Evolutionary conservation across 352 stramenopile genomes (phyloP).

Genomic region (Pseudoperonospora humuli): DNA sequence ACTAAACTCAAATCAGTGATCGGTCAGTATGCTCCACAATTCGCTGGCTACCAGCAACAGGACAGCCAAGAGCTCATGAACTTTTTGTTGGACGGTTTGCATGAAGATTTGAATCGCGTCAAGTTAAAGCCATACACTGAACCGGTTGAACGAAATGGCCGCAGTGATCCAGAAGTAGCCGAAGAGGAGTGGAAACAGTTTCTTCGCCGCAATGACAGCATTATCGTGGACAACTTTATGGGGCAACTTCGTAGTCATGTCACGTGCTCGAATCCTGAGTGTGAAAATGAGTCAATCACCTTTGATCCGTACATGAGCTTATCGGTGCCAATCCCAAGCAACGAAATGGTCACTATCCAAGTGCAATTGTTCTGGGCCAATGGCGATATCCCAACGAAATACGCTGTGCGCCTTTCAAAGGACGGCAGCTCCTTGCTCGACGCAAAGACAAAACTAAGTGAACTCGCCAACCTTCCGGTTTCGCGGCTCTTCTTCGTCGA

Average conservation of each 20-base stretch:
- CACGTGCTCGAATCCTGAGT: constrained; percentile 71
- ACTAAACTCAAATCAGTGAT: constrained; percentile 79
- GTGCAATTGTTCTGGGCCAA: constrained; percentile 71
- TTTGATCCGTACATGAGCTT: constrained; percentile 89
- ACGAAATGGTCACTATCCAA: constrained; percentile 44
- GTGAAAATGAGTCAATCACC: constrained; percentile 70
- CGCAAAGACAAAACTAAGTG: constrained; percentile 51
- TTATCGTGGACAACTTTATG: constrained; percentile 88
- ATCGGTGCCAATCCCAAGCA: constrained; percentile 79
- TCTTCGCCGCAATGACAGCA: constrained; percentile 86
- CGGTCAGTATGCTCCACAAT: constrained; percentile 81
- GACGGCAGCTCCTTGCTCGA: constrained; percentile 36
- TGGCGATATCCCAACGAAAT: constrained; percentile 68
- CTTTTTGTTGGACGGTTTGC: constrained; percentile 87
- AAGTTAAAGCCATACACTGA: constrained; percentile 74
- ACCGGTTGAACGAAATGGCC: constrained; percentile 62
- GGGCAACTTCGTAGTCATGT: constrained; percentile 84
- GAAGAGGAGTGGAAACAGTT: constrained; percentile 81
- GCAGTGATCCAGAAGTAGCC: constrained; percentile 56
- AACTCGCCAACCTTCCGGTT: constrained; percentile 34
- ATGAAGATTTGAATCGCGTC: constrained; percentile 89
- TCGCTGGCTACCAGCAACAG: constrained; percentile 86
- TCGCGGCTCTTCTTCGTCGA: constrained; percentile 63
- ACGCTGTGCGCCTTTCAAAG: constrained; percentile 50
- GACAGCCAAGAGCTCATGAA: constrained; percentile 91